These are phyloP conservation scores for Dendrobium chrysotoxum DNA, from an alignment of 106 monocot species.

Conservation along the genomic window DNA sequence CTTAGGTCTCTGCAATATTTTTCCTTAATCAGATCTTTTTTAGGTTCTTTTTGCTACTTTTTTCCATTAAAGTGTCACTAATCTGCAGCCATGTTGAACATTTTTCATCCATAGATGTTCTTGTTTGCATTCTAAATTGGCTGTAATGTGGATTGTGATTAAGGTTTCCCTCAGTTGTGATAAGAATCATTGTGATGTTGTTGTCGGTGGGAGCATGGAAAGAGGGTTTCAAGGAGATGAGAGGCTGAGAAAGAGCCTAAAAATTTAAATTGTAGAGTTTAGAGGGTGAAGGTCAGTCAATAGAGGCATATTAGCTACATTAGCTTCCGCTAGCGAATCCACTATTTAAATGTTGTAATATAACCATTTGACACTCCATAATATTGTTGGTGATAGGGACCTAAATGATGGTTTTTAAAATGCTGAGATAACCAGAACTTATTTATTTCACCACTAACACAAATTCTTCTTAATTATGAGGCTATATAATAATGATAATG, in stretches of 20 bases:
- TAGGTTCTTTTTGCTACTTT: neutral
- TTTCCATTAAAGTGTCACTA: neutral
- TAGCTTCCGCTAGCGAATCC: no score
- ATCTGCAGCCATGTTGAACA: neutral
- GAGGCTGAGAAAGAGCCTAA: neutral
- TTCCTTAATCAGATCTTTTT: no score
- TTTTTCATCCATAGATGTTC: neutral
- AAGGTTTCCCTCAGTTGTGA: neutral
- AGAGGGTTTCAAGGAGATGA: neutral
- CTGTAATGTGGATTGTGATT: neutral
- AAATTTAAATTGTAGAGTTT: neutral
- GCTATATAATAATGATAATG: no score
- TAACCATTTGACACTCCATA: no score
- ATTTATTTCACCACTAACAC: no score
- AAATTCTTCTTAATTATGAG: no score
- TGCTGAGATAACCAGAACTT: no score
- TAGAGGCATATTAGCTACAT: no score
- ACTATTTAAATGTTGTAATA: no score
- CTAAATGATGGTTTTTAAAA: no score
- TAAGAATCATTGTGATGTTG: neutral
- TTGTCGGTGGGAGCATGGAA: neutral
- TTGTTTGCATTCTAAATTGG: neutral
- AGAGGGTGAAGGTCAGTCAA: neutral
- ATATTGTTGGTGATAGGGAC: no score
- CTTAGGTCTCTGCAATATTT: neutral